Conservation (phyloP, 805 yeast species). For the Ogataea pilisensis region DNA sequence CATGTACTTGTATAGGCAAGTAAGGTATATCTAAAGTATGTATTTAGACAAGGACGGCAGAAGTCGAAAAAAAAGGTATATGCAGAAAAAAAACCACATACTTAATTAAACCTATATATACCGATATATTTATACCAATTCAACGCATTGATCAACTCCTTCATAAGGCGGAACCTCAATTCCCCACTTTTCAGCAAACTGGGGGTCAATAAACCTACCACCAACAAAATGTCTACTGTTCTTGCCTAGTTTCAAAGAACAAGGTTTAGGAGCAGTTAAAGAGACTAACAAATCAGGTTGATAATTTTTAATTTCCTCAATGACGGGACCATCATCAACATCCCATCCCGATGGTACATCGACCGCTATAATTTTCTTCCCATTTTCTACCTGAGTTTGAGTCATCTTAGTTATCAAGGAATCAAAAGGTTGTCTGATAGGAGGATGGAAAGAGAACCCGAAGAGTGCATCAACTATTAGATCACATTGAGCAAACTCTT, state of each 20-base stretch:
- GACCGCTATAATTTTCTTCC: conserved; percentile 66
- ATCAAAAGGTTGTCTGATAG: conserved; percentile 75
- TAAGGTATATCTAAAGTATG: no score
- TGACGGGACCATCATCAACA: conserved; percentile 77
- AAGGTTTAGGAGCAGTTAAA: conserved; percentile 92
- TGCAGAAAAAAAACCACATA: neutral
- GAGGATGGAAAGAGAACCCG: conserved; percentile 92
- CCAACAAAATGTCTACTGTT: conserved; percentile 72
- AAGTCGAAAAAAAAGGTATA: neutral
- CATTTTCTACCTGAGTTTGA: conserved; percentile 17
- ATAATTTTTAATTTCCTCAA: conserved; percentile 29
- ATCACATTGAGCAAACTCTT: conserved; percentile 34
- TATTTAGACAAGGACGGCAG: no score
- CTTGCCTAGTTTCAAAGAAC: conserved; percentile 48
- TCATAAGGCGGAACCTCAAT: conserved; percentile 60
- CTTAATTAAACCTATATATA: neutral
- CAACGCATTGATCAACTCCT: conserved; percentile 54
- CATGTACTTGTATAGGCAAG: no score
- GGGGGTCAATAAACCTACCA: conserved; percentile 73
- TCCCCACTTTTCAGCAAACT: conserved; percentile 68
- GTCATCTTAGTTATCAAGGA: conserved; percentile 39
- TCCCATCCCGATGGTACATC: conserved; percentile 98
- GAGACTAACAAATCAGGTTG: conserved; percentile 71
- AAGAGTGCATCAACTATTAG: conserved; percentile 77
- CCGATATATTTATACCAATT: conserved; percentile 12